Conservation (phyloP, 148 eudicot species). For the Vaccinium vitisidaea region DNA sequence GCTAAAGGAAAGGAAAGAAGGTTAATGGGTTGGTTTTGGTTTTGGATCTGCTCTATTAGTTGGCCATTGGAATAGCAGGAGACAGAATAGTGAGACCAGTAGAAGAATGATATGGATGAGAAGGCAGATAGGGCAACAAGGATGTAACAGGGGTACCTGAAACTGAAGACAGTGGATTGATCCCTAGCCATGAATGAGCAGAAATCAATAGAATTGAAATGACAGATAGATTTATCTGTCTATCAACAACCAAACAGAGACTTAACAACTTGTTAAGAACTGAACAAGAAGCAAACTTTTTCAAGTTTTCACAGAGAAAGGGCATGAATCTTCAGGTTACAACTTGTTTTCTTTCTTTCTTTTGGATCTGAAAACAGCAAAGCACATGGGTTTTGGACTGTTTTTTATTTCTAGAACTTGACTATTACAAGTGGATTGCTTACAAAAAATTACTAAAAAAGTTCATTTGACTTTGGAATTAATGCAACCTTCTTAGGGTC, state of each 20-base stretch:
- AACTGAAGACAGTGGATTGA: constrained; percentile 12
- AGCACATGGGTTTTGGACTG: constrained; percentile 5
- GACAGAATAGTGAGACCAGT: constrained; percentile 34
- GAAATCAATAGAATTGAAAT: constrained; percentile 5
- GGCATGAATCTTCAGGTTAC: not conserved
- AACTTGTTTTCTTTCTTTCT: not conserved
- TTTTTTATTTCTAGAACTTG: not conserved
- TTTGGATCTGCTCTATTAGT: not conserved
- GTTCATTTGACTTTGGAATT: constrained; percentile 15
- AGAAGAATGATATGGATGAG: constrained; percentile 35
- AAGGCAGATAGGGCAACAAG: constrained; percentile 29
- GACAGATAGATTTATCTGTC: not conserved
- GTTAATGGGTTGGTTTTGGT: constrained; percentile 12
- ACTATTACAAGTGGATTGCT: not conserved
- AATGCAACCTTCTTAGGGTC: not conserved
- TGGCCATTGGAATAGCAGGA: constrained; percentile 13
- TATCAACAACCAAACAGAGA: constrained; percentile 4
- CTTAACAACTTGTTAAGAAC: not conserved
- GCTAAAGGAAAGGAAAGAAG: constrained; percentile 36
- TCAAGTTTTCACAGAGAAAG: not conserved
- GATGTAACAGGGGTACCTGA: constrained; percentile 27
- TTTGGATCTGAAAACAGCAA: constrained; percentile 12
- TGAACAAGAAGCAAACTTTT: not conserved
- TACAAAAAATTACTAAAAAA: not conserved
- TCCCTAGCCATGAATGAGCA: constrained; percentile 22